Conservation (phyloP, 2,329 filamentous ascomycete genomes). For the Trichophyton simii region DNA sequence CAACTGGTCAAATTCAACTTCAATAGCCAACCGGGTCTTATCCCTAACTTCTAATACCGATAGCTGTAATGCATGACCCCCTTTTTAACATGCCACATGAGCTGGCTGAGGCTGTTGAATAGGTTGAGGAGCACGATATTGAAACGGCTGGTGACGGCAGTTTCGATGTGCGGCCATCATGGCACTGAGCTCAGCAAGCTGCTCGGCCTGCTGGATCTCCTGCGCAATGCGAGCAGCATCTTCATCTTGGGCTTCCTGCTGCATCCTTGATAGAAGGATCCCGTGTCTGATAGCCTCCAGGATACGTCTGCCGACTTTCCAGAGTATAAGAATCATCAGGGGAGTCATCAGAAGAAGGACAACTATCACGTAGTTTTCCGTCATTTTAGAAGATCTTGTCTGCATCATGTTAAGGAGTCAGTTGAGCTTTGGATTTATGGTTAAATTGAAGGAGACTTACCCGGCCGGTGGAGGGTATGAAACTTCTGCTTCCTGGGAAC, state of each 20-base stretch:
- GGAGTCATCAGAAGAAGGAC: conserved; percentile 18
- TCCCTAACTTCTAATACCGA: background rate
- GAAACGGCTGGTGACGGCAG: background rate
- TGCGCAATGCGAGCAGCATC: conserved; percentile 11
- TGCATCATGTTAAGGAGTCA: background rate
- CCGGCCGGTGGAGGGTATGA: background rate
- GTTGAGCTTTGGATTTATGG: background rate
- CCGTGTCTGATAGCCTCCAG: conserved; percentile 8
- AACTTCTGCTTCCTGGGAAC: background rate
- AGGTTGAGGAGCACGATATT: too few species aligned
- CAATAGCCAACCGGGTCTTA: background rate
- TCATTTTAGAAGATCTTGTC: conserved; percentile 11
- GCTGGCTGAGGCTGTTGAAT: background rate
- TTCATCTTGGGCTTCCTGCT: conserved; percentile 14
- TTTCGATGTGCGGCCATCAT: background rate
- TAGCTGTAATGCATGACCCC: background rate
- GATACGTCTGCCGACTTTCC: conserved; percentile 16
- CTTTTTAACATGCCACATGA: background rate
- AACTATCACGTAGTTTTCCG: conserved; percentile 15
- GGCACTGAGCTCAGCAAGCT: background rate
- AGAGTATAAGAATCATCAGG: conserved; percentile 14
- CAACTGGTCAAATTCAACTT: background rate
- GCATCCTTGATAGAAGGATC: conserved; percentile 10
- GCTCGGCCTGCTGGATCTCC: conserved; percentile 3
- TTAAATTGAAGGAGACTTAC: background rate